These are phyloP conservation scores for Penicillium sp. DNA, from an alignment of 2,329 filamentous ascomycete species.

Conservation along the genomic window DNA sequence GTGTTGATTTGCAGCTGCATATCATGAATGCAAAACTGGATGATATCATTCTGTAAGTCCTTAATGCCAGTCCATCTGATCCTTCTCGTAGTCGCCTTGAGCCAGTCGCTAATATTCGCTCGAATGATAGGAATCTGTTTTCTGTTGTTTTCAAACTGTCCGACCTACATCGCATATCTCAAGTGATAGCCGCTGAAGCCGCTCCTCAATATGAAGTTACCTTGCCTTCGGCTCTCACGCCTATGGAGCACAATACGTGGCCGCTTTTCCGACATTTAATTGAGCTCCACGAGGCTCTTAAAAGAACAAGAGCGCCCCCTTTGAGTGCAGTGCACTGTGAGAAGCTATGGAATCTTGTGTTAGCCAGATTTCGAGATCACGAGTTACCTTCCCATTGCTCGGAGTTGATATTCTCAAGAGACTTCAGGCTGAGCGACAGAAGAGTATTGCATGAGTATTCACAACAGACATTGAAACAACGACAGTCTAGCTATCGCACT, in stretches of 20 bases:
- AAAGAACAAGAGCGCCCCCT: neutral
- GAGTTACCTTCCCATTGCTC: neutral
- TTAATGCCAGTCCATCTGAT: neutral
- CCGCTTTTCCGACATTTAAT: neutral
- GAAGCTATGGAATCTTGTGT: neutral
- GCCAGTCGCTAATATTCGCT: neutral
- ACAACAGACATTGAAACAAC: conserved; percentile 3
- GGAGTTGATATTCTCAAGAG: conserved; percentile 2
- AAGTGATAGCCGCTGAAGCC: neutral
- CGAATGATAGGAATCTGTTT: conserved; percentile 4
- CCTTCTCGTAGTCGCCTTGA: neutral
- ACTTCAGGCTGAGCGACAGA: conserved; percentile 2
- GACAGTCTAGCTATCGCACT: conserved; percentile 7
- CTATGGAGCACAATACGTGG: conserved; percentile 3
- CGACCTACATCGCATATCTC: conserved; percentile 3
- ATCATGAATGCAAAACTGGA: conserved; percentile 13
- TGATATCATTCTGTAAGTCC: conserved; percentile 5
- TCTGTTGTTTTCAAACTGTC: neutral
- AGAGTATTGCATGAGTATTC: neutral
- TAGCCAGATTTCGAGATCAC: conserved; percentile 4
- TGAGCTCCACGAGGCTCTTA: conserved; percentile 2
- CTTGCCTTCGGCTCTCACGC: neutral
- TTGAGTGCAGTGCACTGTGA: conserved; percentile 1
- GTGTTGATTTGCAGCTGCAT: conserved; percentile 11
- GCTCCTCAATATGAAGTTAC: conserved; percentile 3